Conservation (phyloP, 2,329 filamentous ascomycete species). For the Alternaria sp. region DNA sequence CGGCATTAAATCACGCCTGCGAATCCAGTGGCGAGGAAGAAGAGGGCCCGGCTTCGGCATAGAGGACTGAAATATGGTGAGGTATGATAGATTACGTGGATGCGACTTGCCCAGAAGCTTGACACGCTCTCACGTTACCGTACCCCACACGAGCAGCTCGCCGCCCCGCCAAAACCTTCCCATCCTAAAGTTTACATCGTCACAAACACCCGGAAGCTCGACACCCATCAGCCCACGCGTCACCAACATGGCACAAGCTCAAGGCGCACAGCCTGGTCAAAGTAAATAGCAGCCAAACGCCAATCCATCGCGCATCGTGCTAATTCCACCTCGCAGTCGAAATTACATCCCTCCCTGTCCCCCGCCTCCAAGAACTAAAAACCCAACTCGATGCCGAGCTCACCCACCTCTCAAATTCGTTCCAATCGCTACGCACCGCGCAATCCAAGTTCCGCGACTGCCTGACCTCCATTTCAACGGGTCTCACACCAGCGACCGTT, state of each 20-base stretch:
- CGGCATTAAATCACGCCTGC: background rate
- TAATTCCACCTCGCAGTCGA: constrained; percentile 58
- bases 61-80: background rate
- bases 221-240: constrained; percentile 4
- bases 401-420: constrained; percentile 90
- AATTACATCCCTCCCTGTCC: constrained; percentile 79
- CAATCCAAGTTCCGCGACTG: constrained; percentile 95
- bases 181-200: constrained; percentile 21
- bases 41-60: constrained; percentile 2
- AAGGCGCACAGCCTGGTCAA: constrained; percentile 37
- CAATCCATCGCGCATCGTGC: background rate
- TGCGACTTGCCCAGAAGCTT: constrained; percentile 8
- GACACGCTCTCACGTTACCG: constrained; percentile 36
- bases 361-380: constrained; percentile 91
- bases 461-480: constrained; percentile 75
- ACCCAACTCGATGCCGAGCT: constrained; percentile 96
- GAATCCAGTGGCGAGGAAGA: background rate
- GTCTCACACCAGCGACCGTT: constrained; percentile 55
- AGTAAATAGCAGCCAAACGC: constrained; percentile 26
- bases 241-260: constrained; percentile 35
- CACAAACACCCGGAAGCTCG: constrained; percentile 11
- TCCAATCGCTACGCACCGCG: constrained; percentile 86
- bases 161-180: constrained; percentile 35
- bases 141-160: constrained; percentile 18
- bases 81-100: background rate